Base-by-base conservation (phyloP, 2,329 filamentous ascomycete species). In the Endothia cerciana region DNA sequence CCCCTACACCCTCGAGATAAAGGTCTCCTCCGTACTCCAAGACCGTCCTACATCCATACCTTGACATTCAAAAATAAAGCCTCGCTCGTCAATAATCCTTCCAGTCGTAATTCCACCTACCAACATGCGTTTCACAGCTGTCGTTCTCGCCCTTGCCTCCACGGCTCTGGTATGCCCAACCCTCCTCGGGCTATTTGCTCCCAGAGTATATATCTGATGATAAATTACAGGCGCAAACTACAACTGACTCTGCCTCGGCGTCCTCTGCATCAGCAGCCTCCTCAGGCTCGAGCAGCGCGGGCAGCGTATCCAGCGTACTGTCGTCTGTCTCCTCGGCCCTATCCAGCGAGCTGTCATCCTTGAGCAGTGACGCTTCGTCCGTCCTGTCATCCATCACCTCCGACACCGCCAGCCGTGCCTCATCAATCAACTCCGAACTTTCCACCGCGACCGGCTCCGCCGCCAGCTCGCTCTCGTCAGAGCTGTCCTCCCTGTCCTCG, bases 81-180 rank as follows among this genome's bases (percentile, higher is more conserved):
- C 43, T 11, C 47, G 28, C 8, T 19, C 43, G 22, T 10, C 4
- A 36, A 36, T 5, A 36, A 36, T 36, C 33, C 33, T 36, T 36
- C 33, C 33, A 36, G 6, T 10, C 33, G 33, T 5, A 36, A 10
- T 10, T 6, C 10, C 4, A 11, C 33, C 56, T n/a, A 28, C 60
- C 74, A 82, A 70, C 59, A 87, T 87, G 85, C 85, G 83, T 78
- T 77, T 83, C 76, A 72, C 79, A 60, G 68, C 78, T 53, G 63
- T 77, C 62, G 69, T 79, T 49, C 70, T 75, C 69, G 72, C 76
- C 68, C 70, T 77, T 60, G 70, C 83, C 59, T 58, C 66, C 15
- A 3, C 47, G 63, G 66, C 49, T 30, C 60, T 68, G 66, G 66
- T 68, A 63, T 4, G 63, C 15, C 10, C 2, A 15, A 13, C 2